Percentiles rank a stretch among this genome's conserved stretches.
phyloP scores from a whole-genome alignment of 768 basidiomycete genomes.

The Boletus subcaerulescens region DNA sequence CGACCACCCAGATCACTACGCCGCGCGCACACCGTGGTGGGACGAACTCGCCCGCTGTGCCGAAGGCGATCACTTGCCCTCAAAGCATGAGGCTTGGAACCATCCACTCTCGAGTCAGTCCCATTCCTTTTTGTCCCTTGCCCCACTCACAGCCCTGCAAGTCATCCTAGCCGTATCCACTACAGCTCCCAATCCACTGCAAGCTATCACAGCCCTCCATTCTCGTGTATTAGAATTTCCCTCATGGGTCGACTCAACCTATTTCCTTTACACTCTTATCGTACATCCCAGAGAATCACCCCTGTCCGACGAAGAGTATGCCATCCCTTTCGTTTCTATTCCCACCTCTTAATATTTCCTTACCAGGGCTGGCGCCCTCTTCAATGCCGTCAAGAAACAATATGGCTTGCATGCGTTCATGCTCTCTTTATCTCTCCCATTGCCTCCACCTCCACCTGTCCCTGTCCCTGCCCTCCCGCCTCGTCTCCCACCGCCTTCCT shows the following conservation, averaged over 20 bases:
- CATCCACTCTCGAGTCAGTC: conserved; percentile 77
- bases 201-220: conserved; percentile 75
- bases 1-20: conserved; percentile 38
- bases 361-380: conserved; percentile 67
- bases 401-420: conserved; percentile 77
- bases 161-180: conserved; percentile 84
- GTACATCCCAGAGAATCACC: conserved; percentile 69
- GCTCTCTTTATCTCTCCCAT: conserved; percentile 59
- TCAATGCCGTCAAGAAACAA: conserved; percentile 87
- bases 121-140: conserved; percentile 3
- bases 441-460: conserved; percentile 61
- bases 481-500: conserved; percentile 54
- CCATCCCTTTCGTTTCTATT: conserved; percentile 18
- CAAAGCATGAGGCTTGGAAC: conserved; percentile 77
- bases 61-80: conserved; percentile 74
- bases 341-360: conserved; percentile 6
- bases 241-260: conserved; percentile 74
- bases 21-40: conserved; percentile 76
- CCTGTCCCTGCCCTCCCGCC: conserved; percentile 65
- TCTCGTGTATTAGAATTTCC: conserved; percentile 66
- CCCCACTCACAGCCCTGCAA: conserved; percentile 30
- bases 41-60: conserved; percentile 75
- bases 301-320: conserved; percentile 78
- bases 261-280: conserved; percentile 72
- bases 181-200: conserved; percentile 74